Base-by-base conservation (phyloP, 2,329 filamentous ascomycete species). In the Cryphonectria nitschkei region DNA sequence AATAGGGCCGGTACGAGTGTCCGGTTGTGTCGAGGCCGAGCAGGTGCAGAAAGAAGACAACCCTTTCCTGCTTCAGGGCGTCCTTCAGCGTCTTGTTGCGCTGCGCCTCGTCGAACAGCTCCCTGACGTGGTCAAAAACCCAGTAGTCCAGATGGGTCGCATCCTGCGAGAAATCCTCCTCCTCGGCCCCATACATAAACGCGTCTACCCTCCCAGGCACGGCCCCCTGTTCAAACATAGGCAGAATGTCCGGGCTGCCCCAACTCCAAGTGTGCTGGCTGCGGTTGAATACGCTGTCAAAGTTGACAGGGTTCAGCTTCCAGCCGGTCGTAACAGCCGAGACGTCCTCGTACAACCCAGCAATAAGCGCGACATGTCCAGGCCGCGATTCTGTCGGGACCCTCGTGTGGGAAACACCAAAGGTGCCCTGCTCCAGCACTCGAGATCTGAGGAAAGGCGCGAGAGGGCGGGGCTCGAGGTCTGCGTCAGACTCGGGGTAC, bases 201-300 rank as follows among this genome's bases (percentile, higher is more conserved):
- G 93, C 92, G 80, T 98, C 93, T 1, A 99, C 93, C 73, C 92
- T 87, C 9, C 95, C 95, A 0, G 93, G 92, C 13, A 93, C 90
- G 34, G 96, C 95, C n/a, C 96, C 96, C 70, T 94, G 88, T 78
- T 97, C 90, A 79, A 99, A 99, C 96, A 99, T 99, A 68, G 93
- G 93, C 75, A 99, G 82, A 77, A 99, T 99, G 81, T 99, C 96
- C 1, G 96, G 96, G 78, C 95, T 98, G 2, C 96, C 96, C 96
- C 96, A 99, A 80, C 95, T 97, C 96, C 96, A 99, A 9, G 97
- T 99, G 82, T 99, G 97, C 62, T 92, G 87, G 79, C 95, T 98
- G 73, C 93, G 90, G 80, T 99, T 99, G 87, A 99, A 99, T 14
- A 99, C 94, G 77, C 95, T 98, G 83, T 99, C 96, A 78, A 99